Evolutionary conservation across 176 grass and related monocot genomes (phyloP).

Genomic region (Phoenix dactylifera): DNA sequence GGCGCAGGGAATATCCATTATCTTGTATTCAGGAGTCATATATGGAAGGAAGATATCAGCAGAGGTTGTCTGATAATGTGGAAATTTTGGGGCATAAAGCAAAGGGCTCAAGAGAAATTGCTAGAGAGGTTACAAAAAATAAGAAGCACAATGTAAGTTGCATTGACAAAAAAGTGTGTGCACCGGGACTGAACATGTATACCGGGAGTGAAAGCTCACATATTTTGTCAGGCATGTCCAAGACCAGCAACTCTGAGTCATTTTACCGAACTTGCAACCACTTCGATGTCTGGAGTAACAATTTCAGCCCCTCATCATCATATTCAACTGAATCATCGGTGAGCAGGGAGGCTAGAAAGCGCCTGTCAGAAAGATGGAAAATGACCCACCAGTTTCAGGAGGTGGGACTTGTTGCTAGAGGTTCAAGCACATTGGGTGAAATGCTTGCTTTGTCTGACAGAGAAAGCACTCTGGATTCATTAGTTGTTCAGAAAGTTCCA

Average conservation of each 20-base stretch:
- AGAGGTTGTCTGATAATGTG: slow-evolving; percentile 8
- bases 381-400: slow-evolving; percentile 36
- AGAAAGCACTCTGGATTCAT: slow-evolving; percentile 16
- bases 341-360: slow-evolving; percentile 84
- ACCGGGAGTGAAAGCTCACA: slow-evolving; percentile 27
- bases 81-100: slow-evolving; percentile 15
- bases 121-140: slow-evolving; percentile 54
- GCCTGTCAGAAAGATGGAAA: slow-evolving; percentile 77
- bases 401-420: slow-evolving; percentile 23
- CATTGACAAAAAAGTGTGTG: slow-evolving; percentile 25
- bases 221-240: slow-evolving; percentile 25
- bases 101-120: slow-evolving; percentile 84
- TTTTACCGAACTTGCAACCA: slow-evolving; percentile 32
- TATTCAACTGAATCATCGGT: slow-evolving; percentile 62
- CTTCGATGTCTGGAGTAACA: slow-evolving; percentile 41
- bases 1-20: slow-evolving; percentile 15
- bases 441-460: slow-evolving; percentile 66
- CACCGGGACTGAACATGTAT: slow-evolving; percentile 24
- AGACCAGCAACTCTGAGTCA: slow-evolving; percentile 28
- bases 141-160: slow-evolving; percentile 38
- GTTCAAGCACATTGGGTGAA: slow-evolving; percentile 48
- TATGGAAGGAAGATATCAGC: slow-evolving; percentile 25
- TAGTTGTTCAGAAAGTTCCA: slow-evolving; percentile 18
- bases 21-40: slow-evolving; percentile 23
- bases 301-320: slow-evolving; percentile 36